Base-by-base conservation (phyloP, 2,329 filamentous ascomycete genomes). In the Beauveria medogensis region DNA sequence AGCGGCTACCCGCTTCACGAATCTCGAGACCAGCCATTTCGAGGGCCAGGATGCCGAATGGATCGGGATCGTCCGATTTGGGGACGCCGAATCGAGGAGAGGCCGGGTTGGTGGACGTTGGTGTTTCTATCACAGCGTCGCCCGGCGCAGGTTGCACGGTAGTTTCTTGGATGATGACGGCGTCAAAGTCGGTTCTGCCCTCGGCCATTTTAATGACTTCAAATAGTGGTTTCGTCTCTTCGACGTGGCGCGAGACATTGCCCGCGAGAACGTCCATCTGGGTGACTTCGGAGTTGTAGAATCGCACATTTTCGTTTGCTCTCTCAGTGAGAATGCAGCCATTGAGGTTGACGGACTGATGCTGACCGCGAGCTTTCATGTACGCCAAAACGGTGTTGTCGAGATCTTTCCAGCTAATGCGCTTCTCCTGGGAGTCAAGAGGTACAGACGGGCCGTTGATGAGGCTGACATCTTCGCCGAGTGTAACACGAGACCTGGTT, bases 11-110 rank as follows among this genome's bases (percentile, higher is more conserved):
- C n/a, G 92, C 92, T 75, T 97, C 92, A 57, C 90, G 84, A 65
- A 97, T 94, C 67, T 93, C 90, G 60, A 97, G 78, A 2, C 93
- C 93, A 63, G 92, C 90, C 77, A 91, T 88, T 70, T 96, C 91
- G n/a, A 97, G 77, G 8, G 93, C 92, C 65, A 92, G 82, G 28
- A 97, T 89, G 26, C 93, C 93, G 69, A 90, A 97, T 0, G 93
- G 93, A 71, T 97, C 93, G 0, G 92, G 92, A 67, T 97, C 93
- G 59, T 92, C 85, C 3, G 78, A 75, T 64, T 88, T 86, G 1
- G 91, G 92, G 18, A 96, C 79, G 2, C 92, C 92, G 74, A 97
- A 96, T 2, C 77, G 76, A 53, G 71, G 80, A 60, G 70, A 72
- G 66, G 62, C 69, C 62, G 72, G 67, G 5, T 67, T 71, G 4